Conservation (phyloP, 768 basidiomycete species). For the Mycena kentingensis region DNA sequence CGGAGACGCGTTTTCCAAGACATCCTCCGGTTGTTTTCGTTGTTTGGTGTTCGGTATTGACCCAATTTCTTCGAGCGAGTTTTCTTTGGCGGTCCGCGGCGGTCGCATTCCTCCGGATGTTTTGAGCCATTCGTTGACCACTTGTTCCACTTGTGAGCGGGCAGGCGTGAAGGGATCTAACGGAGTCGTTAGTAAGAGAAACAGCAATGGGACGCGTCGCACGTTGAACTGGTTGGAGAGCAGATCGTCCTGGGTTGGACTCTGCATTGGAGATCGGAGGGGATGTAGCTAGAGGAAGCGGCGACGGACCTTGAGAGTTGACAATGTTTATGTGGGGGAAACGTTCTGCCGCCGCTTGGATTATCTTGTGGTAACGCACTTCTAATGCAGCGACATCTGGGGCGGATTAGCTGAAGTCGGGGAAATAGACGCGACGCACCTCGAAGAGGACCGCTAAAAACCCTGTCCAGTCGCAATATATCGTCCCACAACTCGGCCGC, state of each 20-base stretch:
- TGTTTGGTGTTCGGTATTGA: no score
- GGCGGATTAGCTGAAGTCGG: no score
- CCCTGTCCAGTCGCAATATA: constrained; percentile 6
- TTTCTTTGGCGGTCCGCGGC: neutral
- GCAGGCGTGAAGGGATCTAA: no score
- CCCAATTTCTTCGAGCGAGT: neutral
- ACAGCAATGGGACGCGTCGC: no score
- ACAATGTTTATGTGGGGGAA: neutral
- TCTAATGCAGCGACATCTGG: neutral
- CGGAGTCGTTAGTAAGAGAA: no score
- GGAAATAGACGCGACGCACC: constrained; percentile 2
- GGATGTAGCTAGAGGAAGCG: neutral
- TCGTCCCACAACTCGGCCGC: constrained; percentile 6
- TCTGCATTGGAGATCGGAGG: no score
- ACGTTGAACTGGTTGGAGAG: no score
- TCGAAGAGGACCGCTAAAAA: constrained; percentile 8
- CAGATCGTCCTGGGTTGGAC: no score
- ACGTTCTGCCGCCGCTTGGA: neutral
- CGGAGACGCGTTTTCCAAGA: no score
- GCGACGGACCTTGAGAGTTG: neutral
- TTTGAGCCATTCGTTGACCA: neutral
- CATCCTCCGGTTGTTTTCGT: no score
- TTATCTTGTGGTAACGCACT: neutral
- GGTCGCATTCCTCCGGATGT: neutral
- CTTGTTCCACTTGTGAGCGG: no score